Percentiles rank a stretch among this genome's conserved stretches.
Conservation (phyloP, 2,329 filamentous ascomycete species). For the Colletotrichum chrysophilum region DNA sequence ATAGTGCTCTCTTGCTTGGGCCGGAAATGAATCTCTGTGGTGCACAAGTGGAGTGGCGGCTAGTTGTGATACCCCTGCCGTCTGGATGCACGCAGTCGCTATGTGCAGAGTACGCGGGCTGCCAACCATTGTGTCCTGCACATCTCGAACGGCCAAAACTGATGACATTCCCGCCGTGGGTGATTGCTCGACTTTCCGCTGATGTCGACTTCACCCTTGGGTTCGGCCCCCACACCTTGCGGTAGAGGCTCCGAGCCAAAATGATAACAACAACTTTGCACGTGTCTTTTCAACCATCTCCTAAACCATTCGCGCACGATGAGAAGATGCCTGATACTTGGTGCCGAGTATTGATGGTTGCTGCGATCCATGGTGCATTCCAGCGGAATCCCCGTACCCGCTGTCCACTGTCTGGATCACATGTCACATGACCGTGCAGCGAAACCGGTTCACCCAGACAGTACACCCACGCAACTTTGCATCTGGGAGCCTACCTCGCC, state of each 20-base stretch:
- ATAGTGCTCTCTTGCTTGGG: neutral
- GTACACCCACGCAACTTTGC: slow-evolving; percentile 11
- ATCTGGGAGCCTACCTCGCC: neutral
- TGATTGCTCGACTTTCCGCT: neutral
- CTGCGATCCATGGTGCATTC: neutral
- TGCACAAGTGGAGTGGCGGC: neutral
- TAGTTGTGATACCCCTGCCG: neutral
- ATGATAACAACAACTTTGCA: neutral
- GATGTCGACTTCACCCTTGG: neutral
- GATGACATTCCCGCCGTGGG: neutral
- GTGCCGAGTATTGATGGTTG: neutral
- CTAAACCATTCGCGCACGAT: neutral
- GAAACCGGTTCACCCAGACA: neutral
- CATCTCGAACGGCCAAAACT: neutral
- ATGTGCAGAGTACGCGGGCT: neutral
- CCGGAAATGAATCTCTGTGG: neutral
- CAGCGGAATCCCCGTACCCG: neutral
- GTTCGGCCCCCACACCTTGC: neutral
- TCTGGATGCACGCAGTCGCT: neutral
- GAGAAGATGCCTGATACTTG: neutral
- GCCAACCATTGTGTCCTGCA: neutral
- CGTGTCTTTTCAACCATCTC: neutral
- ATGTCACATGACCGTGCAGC: slow-evolving; percentile 12
- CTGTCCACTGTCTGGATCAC: neutral
- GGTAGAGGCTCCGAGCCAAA: neutral